Evolutionary conservation across 331 rosid genomes (phyloP), one percentile per base, ranked within the genome.

Genomic region (Pyracantha coccinea): DNA sequence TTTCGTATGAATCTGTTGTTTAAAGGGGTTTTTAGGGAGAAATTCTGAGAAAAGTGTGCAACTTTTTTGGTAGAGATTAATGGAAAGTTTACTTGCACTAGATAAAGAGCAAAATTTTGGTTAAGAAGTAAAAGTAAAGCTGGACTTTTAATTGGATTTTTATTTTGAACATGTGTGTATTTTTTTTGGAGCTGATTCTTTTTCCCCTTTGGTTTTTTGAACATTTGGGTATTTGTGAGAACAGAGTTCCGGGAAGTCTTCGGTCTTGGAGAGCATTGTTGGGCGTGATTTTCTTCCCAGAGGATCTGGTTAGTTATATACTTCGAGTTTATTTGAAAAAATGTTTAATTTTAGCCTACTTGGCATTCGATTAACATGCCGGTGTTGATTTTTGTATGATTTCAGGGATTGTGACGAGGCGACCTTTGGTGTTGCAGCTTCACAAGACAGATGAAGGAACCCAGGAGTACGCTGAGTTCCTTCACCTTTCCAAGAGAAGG

Each of bases 161-260:
- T 32, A 68, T 15, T 73, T n/a, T 19, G 3, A 3, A 53, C 6
- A 17, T 74, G 12, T 47, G 2, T 4, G 72, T 13, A 17, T 17
- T 1, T 32, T 38, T 38, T 11, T 38, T 8, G 17, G 47, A 44
- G 61, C 76, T 79, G 73, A 71, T 65, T 74, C 10, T 11, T 27
- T 13, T 24, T 44, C 16, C 19, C 8, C 24, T 67, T 66, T 35
- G 41, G 28, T 28, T 71, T 19, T 71, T n/a, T 19, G 11, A 5
- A 70, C 12, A 24, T 74, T 27, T 63, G 6, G 16, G 73, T 27
- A 17, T 25, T 8, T 32, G 66, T 78, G 79, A 45, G 28, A 70
- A 68, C 95, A 93, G 98, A 93, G 98, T 85, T 93, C 98, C 0
- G 98, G 98, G 6, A 93, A 93, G 79, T 93, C 98, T 79, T 93